Evolutionary conservation across 352 stramenopile genomes (phyloP).

Genomic region (Hyaloperonospora brassicae): DNA sequence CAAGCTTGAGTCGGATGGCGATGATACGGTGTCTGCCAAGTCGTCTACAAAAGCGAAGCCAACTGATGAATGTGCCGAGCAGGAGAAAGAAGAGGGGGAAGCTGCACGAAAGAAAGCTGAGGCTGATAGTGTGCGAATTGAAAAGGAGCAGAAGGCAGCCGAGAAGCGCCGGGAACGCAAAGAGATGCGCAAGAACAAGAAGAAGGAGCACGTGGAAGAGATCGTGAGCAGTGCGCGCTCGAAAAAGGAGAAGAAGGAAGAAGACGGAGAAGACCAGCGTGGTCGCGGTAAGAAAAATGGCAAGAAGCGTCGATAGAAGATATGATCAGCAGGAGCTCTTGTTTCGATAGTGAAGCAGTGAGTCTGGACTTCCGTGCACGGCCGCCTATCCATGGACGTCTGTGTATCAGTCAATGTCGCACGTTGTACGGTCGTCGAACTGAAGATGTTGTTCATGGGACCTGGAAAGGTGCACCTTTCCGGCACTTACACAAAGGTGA

Average conservation of each 20-base stretch:
- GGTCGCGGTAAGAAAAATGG: conserved; percentile 32
- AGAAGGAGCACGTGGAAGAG: conserved; percentile 72
- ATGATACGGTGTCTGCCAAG: conserved; percentile 2
- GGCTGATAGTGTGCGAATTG: conserved; percentile 42
- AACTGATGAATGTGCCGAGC: conserved; percentile 13
- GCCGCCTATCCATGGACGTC: conserved; percentile 54
- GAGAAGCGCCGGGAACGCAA: conserved; percentile 77
- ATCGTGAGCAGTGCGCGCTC: conserved; percentile 39
- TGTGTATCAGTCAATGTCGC: conserved; percentile 40
- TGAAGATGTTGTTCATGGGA: conserved; percentile 30
- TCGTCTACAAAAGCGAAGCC: conserved; percentile 9
- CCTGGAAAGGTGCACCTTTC: conserved; percentile 29
- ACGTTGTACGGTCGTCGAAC: conserved; percentile 37
- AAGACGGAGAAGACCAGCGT: conserved; percentile 29
- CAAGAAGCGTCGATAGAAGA: conserved; percentile 27
- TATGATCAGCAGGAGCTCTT: neutral
- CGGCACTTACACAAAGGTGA: conserved; percentile 22
- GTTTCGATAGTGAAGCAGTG: no score
- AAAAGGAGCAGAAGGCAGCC: conserved; percentile 72
- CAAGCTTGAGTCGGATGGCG: conserved; percentile 6
- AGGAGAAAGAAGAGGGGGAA: conserved; percentile 32
- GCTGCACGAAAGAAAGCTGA: conserved; percentile 24
- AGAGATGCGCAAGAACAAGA: conserved; percentile 72
- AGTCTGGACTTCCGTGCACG: conserved; percentile 31
- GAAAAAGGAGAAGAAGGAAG: conserved; percentile 33